phyloP scores from a whole-genome alignment of 805 yeast genomes.

The Ogataea angusta region DNA sequence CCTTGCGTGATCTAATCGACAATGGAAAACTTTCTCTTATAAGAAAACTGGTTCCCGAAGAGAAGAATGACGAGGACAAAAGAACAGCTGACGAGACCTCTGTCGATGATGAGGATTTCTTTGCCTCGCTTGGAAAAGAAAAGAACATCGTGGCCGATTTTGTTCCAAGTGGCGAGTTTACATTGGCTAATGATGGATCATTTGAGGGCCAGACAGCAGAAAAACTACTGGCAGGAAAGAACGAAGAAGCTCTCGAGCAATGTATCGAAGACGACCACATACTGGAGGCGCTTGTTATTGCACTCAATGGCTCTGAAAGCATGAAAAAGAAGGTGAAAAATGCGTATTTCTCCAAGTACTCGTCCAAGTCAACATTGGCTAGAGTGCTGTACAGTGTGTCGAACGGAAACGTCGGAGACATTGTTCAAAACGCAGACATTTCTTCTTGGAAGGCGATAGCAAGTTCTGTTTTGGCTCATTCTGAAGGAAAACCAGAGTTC shows the following conservation, averaged over 20 bases:
- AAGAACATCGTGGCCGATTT: slow-evolving; percentile 21
- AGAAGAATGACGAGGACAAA: slow-evolving; percentile 19
- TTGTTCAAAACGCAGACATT: slow-evolving; percentile 75
- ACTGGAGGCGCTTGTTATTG: slow-evolving; percentile 78
- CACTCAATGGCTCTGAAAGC: slow-evolving; percentile 61
- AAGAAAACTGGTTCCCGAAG: slow-evolving; percentile 30
- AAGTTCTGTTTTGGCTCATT: slow-evolving; percentile 59
- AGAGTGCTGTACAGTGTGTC: slow-evolving; percentile 71
- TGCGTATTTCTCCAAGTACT: slow-evolving; percentile 64
- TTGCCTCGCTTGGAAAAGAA: slow-evolving; percentile 30
- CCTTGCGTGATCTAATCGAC: slow-evolving; percentile 49
- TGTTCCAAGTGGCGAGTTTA: slow-evolving; percentile 56
- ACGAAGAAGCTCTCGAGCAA: slow-evolving; percentile 61
- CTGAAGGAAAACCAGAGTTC: slow-evolving; percentile 45
- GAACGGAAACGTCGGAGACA: slow-evolving; percentile 52
- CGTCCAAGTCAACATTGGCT: slow-evolving; percentile 52
- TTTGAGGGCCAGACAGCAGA: slow-evolving; percentile 47
- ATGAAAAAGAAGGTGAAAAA: slow-evolving; percentile 66
- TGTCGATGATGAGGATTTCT: slow-evolving; percentile 39
- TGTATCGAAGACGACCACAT: slow-evolving; percentile 63
- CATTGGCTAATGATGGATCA: slow-evolving; percentile 33
- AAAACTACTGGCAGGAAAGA: slow-evolving; percentile 58
- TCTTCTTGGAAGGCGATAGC: slow-evolving; percentile 81
- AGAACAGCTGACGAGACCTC: slow-evolving; percentile 6
- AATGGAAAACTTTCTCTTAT: slow-evolving; percentile 52